A percentile compares a stretch with the other conserved stretches of the same genome.
Evolutionary conservation across 2,329 filamentous ascomycete genomes (phyloP).

Genomic region (Davidsoniella eucalypti): DNA sequence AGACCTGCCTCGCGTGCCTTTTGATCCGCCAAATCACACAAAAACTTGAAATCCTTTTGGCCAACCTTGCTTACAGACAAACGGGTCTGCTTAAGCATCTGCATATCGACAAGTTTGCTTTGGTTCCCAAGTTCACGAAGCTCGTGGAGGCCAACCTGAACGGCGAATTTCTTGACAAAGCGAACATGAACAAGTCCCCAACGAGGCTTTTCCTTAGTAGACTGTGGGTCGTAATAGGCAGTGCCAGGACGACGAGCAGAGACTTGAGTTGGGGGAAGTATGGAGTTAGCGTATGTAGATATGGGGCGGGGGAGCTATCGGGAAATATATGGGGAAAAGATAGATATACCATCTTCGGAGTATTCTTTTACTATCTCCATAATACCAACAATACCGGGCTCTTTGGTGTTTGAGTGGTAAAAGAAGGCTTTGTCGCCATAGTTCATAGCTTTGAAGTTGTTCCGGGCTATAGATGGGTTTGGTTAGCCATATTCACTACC

Average conservation of each 20-base stretch:
- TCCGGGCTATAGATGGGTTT: slow-evolving; percentile 40
- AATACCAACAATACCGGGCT: slow-evolving; percentile 69
- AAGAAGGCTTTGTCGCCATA: slow-evolving; percentile 88
- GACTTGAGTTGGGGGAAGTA: slow-evolving; percentile 15
- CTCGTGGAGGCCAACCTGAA: slow-evolving; percentile 53
- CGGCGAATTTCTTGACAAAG: slow-evolving; percentile 67
- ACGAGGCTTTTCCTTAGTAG: slow-evolving; percentile 34
- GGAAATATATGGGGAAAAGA: slow-evolving; percentile 22
- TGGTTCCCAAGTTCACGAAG: slow-evolving; percentile 46
- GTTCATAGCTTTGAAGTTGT: slow-evolving; percentile 84
- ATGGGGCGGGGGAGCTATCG: background rate
- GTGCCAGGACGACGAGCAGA: slow-evolving; percentile 20
- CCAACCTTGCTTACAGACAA: slow-evolving; percentile 63
- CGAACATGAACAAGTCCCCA: slow-evolving; percentile 86
- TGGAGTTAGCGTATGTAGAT: slow-evolving; percentile 1
- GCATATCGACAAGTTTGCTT: slow-evolving; percentile 53
- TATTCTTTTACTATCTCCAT: slow-evolving; percentile 84
- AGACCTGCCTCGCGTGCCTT: slow-evolving; percentile 25
- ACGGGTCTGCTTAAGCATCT: slow-evolving; percentile 66
- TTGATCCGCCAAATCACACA: slow-evolving; percentile 35
- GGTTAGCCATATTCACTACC: background rate
- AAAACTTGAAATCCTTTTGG: slow-evolving; percentile 45
- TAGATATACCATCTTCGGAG: slow-evolving; percentile 51
- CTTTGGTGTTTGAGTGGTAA: slow-evolving; percentile 88
- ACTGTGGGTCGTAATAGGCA: slow-evolving; percentile 73